Evolutionary conservation across 257 asterid genomes (phyloP), one percentile per base, ranked within the genome.

Genomic region (Leptodermis oblonga): DNA sequence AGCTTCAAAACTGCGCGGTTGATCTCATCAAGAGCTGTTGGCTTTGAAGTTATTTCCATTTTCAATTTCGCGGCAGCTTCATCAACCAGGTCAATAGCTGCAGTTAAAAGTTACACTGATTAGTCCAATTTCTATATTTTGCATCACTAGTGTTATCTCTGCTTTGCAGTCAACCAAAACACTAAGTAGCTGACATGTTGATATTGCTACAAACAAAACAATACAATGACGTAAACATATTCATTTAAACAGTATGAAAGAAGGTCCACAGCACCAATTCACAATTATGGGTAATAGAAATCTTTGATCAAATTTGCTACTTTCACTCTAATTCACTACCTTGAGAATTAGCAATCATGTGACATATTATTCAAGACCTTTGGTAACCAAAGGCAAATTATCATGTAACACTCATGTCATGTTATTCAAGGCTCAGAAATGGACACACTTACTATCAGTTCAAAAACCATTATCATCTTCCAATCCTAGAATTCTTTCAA

Each of bases 31-130:
- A 92, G 96, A 28, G 92, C 98, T 30, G 96, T 92, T 56, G 98
- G 98, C 75, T 92, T 92, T 62, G 97, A 92, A 65, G 98, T 92
- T 25, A 92, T 92, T 84, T 92, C 98, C 98, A 92, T 92, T 84
- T 92, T 92, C 82, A 92, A 77, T 75, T 90, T 92, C 53, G 98
- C 98, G 70, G 98, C 98, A 41, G 98, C 96, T 84, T 92, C 98
- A 67, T 92, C 98, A 18, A 92, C 98, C 49, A 92, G 82, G 79
- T 92, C 98, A 77, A 92, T 92, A 65, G 97, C 98, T 92, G 95
- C 80, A 80, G 73, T 42, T 73, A 70, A 55, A 20, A n/a, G 45
- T 77, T 28, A 71, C 46, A 25, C 26, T 33, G 4, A 39, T 11
- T 26, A 55, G 36, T 12, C 18, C 28, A 20, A n/a, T 3, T 41